Evolutionary conservation across 352 stramenopile genomes (phyloP).

Genomic region (Globisporangium barbulae): DNA sequence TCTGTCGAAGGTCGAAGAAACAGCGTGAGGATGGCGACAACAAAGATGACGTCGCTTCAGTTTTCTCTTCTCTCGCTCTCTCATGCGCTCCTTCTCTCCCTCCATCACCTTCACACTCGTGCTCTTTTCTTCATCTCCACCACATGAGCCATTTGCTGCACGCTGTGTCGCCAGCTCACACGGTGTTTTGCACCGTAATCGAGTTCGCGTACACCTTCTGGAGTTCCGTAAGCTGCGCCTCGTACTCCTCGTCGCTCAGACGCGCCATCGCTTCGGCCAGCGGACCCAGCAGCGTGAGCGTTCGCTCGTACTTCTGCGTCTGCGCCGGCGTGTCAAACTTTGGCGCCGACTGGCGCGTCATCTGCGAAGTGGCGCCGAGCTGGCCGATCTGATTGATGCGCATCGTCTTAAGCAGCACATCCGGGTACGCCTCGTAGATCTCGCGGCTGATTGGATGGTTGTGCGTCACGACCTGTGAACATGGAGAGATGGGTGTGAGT

Average conservation of each 20-base stretch:
- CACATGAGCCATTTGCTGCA: neutral
- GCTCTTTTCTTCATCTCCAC: neutral
- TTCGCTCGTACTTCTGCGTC: conserved; percentile 79
- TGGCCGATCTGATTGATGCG: conserved; percentile 62
- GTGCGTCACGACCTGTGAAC: conserved; percentile 70
- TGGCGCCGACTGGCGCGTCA: conserved; percentile 59
- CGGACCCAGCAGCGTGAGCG: conserved; percentile 54
- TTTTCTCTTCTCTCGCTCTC: conserved; percentile 1
- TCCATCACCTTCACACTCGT: conserved; percentile 5
- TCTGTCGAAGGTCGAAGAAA: too few species aligned
- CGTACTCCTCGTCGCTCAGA: conserved; percentile 67
- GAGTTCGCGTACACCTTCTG: conserved; percentile 74
- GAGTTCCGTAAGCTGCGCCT: conserved; percentile 64
- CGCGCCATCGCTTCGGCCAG: conserved; percentile 76
- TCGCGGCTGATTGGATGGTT: conserved; percentile 83
- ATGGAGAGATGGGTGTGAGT: neutral
- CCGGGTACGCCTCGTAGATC: conserved; percentile 83
- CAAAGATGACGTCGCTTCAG: neutral
- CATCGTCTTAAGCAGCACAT: conserved; percentile 84
- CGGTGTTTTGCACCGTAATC: conserved; percentile 50
- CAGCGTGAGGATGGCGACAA: neutral
- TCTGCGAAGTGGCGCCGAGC: conserved; percentile 29
- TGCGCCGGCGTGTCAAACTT: conserved; percentile 77
- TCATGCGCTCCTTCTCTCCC: neutral
- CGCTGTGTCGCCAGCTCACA: conserved; percentile 30